Conservation (phyloP, 164 flowering plant genomes). For the Amborella trichopoda region DNA sequence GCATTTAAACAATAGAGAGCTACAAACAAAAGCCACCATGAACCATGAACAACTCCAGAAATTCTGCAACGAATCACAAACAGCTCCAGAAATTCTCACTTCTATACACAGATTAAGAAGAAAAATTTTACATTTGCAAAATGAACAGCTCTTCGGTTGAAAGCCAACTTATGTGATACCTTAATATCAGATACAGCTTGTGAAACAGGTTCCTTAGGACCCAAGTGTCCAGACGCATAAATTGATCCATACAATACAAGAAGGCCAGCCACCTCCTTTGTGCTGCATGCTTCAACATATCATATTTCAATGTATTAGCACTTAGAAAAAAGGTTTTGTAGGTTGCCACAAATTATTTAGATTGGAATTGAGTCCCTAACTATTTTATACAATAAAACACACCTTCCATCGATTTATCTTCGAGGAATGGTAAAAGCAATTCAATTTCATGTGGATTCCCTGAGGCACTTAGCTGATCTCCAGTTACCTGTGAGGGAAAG, state of each 20-base stretch:
- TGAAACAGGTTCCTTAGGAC: constrained; percentile 60
- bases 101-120: not conserved
- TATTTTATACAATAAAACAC: no score
- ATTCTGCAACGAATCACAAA: not conserved
- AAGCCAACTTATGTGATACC: no score
- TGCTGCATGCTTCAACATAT: constrained; percentile 50
- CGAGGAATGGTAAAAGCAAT: constrained; percentile 64
- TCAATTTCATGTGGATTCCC: constrained; percentile 70
- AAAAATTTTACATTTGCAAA: no score
- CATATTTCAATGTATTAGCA: constrained; percentile 6
- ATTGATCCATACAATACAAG: constrained; percentile 47
- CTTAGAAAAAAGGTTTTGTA: not conserved
- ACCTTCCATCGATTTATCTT: constrained; percentile 46
- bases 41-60: not conserved
- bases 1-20: not conserved
- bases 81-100: not conserved
- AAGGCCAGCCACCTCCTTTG: constrained; percentile 55
- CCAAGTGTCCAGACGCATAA: constrained; percentile 59
- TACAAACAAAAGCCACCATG: not conserved
- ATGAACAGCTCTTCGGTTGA: no score
- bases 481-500: constrained; percentile 41
- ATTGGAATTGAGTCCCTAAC: no score
- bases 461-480: constrained; percentile 35
- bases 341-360: not conserved
- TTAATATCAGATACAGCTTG: constrained; percentile 77